phyloP scores from a whole-genome alignment of 2,329 filamentous ascomycete genomes.

The Incumbomyces delicatus region DNA sequence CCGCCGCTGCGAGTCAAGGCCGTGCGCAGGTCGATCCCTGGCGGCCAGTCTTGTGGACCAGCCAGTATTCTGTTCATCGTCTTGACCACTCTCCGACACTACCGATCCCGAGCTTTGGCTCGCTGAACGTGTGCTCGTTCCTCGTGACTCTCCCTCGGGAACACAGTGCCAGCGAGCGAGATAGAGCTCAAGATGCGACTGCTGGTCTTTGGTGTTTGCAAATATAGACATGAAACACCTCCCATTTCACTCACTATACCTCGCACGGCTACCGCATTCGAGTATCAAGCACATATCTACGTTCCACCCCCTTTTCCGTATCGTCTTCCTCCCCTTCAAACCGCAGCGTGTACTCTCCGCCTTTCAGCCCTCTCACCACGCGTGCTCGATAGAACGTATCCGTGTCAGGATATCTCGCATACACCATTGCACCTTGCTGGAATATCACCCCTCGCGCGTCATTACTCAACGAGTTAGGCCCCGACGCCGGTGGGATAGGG shows the following conservation, averaged over 20 bases:
- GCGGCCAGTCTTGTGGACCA: no score
- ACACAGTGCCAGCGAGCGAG: no score
- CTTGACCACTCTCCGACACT: no score
- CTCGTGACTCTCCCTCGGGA: no score
- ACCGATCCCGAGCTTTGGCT: no score
- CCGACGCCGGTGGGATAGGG: conserved; percentile 54
- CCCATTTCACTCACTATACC: not conserved
- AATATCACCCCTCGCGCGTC: conserved; percentile 25
- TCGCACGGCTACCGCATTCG: conserved; percentile 32
- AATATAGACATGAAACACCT: no score
- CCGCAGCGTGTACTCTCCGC: conserved; percentile 47
- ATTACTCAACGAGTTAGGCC: conserved; percentile 26
- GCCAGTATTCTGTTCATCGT: no score
- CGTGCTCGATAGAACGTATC: conserved; percentile 80
- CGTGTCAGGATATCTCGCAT: conserved; percentile 72
- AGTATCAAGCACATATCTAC: conserved; percentile 68
- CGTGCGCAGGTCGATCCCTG: no score
- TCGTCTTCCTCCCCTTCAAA: conserved; percentile 69
- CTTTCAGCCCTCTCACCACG: conserved; percentile 58
- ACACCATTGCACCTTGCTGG: conserved; percentile 56
- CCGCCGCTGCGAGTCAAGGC: no score
- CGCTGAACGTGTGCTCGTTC: no score
- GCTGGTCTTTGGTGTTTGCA: no score
- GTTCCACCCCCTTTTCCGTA: conserved; percentile 65
- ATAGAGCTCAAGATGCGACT: no score